phyloP scores from a whole-genome alignment of 2,329 filamentous ascomycete genomes.

The Aspergillus luchuensis region DNA sequence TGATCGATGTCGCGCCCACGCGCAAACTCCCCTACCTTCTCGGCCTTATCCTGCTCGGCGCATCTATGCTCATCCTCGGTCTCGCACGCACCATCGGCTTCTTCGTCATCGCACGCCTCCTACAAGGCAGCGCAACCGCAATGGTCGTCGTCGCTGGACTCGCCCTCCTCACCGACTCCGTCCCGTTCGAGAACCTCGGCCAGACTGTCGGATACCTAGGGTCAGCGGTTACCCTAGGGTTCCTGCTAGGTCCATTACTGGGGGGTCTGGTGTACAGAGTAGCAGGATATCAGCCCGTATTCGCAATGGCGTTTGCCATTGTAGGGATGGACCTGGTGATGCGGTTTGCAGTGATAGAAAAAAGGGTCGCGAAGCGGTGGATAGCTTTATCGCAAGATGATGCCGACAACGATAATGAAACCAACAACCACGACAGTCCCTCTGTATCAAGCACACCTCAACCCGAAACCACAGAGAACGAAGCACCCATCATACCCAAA shows the following conservation, averaged over 20 bases:
- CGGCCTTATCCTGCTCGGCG: conserved; percentile 55
- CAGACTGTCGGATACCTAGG: conserved; percentile 61
- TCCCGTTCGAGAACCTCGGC: conserved; percentile 58
- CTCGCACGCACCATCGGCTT: conserved; percentile 52
- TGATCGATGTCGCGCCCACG: conserved; percentile 36
- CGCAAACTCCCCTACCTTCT: conserved; percentile 61
- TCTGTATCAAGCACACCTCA: neutral
- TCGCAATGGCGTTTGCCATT: conserved; percentile 57
- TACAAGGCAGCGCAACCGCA: conserved; percentile 61
- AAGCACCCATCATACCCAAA: neutral
- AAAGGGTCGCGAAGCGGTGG: conserved; percentile 54
- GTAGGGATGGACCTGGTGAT: conserved; percentile 62
- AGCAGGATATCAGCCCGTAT: conserved; percentile 61
- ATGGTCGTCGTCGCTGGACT: conserved; percentile 64
- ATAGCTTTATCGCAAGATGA: conserved; percentile 25
- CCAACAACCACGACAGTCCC: neutral
- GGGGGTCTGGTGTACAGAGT: conserved; percentile 64
- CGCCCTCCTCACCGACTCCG: conserved; percentile 61
- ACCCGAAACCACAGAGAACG: neutral
- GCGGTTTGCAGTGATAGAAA: conserved; percentile 64
- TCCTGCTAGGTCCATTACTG: conserved; percentile 58
- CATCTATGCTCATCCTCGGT: conserved; percentile 59
- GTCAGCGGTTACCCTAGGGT: conserved; percentile 60
- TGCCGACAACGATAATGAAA: conserved; percentile 38
- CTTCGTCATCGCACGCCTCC: conserved; percentile 54